Base-by-base conservation (phyloP, 148 eudicot species). In the Fagopyrum esculentum region DNA sequence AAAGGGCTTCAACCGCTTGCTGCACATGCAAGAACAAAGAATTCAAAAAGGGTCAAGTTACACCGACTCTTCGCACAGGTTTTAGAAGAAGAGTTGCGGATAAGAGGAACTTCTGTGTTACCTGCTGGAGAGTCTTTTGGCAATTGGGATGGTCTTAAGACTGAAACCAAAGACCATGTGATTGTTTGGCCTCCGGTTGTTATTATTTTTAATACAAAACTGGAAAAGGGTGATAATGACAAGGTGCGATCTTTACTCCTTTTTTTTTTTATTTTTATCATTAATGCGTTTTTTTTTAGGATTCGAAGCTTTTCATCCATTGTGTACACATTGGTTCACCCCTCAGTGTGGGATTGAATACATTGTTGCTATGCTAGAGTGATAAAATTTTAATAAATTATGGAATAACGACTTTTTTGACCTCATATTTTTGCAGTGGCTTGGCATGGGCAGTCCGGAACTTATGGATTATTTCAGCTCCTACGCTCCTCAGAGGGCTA, bases 131-230 rank as follows among this genome's bases (percentile, higher is more conserved):
- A 89, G 76, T 44, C 77, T 0, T 89, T 85, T 79, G 92, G 90
- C 0, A 83, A 85, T 49, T 93, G 98, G 98, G 85, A 82, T 45
- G 93, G 90, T 30, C 77, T 86, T 16, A 77, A 78, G 51, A 75
- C 81, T 61, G 72, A 45, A 47, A 73, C 43, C 0, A 75, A 76
- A 12, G 91, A 93, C 66, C 89, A 80, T 60, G 82, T 84, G 29
- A 90, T 93, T 26, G 88, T 93, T 16, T 93, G 98, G 98, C 98
- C 98, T 63, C 98, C 98, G 3, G 90, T 90, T 91, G 92, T 89
- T 59, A 17, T 89, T n/a, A 71, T 93, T 52, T 85, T 82, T 90
- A 93, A 93, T 75, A 89, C 98, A 10, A 8, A n/a, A 40, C 87
- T 82, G 6, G 93, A 89, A 4, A 80, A 83, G 76, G 89, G 85